These are phyloP conservation scores for Breviolum minutum DNA, from an alignment of 73 alveolate genomes.

Conservation along the genomic window DNA sequence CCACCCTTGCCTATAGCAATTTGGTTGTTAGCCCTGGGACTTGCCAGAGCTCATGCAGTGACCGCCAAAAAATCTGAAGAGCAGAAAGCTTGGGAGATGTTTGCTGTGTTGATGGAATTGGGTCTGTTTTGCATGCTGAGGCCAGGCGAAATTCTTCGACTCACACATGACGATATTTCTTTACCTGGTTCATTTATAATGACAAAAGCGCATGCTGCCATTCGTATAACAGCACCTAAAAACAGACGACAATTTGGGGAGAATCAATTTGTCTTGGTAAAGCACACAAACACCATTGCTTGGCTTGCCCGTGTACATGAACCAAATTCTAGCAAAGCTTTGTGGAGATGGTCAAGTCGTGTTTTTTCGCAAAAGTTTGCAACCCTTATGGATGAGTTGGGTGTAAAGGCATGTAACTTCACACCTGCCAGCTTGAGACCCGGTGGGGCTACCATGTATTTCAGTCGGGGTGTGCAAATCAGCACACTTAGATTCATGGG, in stretches of 20 bases:
- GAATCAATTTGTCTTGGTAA: conserved; percentile 4
- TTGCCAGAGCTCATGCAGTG: background rate
- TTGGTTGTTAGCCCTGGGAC: background rate
- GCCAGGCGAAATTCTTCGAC: background rate
- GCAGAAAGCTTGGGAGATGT: background rate
- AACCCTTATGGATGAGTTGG: background rate
- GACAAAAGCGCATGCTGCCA: background rate
- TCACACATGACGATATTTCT: background rate
- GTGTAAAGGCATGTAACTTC: background rate
- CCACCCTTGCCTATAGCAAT: background rate
- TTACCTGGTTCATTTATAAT: background rate
- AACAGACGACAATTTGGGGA: background rate
- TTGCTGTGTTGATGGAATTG: background rate
- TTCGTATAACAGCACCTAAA: background rate
- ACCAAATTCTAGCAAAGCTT: background rate
- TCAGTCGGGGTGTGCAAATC: background rate
- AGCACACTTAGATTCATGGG: background rate
- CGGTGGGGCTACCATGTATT: background rate
- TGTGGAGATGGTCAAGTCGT: background rate
- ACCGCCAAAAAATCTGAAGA: background rate
- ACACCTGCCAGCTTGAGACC: conserved; percentile 19
- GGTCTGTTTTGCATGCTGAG: conserved; percentile 23
- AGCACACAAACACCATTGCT: background rate
- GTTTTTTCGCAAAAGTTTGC: background rate
- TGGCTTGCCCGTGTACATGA: background rate